Evolutionary conservation across 441 rosid species (phyloP).

Genomic region (Codiaeum variegatum): DNA sequence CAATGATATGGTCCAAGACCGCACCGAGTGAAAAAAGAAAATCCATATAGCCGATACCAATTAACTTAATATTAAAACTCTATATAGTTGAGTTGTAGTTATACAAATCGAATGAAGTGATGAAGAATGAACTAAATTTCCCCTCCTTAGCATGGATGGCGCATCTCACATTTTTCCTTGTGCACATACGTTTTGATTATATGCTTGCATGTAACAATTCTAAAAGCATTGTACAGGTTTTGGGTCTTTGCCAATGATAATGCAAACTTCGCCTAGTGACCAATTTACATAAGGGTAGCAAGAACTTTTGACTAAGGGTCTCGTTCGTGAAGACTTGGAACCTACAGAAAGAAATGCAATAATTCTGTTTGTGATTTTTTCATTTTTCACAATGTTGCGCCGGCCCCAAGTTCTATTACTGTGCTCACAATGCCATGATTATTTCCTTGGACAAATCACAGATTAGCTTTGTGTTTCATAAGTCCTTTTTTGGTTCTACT

Average conservation of each 20-base stretch:
- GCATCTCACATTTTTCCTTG: neutral
- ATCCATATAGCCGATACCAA: too few relatives aligned
- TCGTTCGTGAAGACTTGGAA: neutral
- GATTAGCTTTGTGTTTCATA: slow-evolving; percentile 9
- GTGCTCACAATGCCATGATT: neutral
- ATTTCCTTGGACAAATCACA: neutral
- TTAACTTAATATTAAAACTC: too few relatives aligned
- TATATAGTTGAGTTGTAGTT: too few relatives aligned
- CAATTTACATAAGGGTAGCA: neutral
- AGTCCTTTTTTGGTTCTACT: slow-evolving; percentile 10
- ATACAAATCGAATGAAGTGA: neutral
- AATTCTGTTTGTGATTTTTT: neutral
- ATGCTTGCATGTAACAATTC: slow-evolving; percentile 1
- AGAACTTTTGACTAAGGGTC: neutral
- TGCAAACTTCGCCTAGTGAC: neutral
- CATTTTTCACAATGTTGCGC: neutral
- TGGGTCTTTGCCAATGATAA: neutral
- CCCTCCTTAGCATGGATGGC: neutral
- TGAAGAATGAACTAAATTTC: neutral
- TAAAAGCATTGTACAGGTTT: neutral
- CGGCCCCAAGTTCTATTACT: neutral
- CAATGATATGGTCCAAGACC: too few relatives aligned
- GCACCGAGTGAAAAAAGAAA: too few relatives aligned
- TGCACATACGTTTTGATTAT: neutral
- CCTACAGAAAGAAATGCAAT: neutral